Evolutionary conservation across 345 rosid genomes (phyloP), one percentile per base, ranked within the genome.

Genomic region (Durio zibethinus): DNA sequence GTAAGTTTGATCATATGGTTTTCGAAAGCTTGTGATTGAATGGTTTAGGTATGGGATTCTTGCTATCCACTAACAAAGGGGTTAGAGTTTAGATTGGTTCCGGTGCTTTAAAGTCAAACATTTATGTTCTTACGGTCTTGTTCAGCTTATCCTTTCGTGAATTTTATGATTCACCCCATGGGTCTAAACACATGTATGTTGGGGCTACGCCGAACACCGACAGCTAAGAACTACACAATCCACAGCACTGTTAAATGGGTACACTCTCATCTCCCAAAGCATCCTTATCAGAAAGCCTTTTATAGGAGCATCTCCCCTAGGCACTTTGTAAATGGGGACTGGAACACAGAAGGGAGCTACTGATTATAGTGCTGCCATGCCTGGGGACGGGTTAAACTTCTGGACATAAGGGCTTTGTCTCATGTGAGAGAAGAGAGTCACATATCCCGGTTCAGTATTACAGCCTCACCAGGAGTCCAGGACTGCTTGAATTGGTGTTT

Each of bases 331-430:
- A 89, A 91, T 7, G 96, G 96, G 38, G 96, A 91, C 56, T 93
- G 96, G 97, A 91, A 93, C 80, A 93, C 90, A 0, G 97, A 94
- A 77, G 97, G 96, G 61, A 93, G 94, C 83, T 0, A 85, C 91
- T 45, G 96, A 93, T 82, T 68, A 68, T 33, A 80, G 86, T 38
- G 95, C 92, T 12, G 89, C 78, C 14, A 80, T 77, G 92, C 96
- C 4, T 89, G 78, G 94, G 94, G 38, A 87, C 96, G 86, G 64
- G 89, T 93, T 66, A 87, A 91, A 82, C 85, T 93, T 52, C 80
- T 93, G 69, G 97, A 91, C 81, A 85, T 91, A 80, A 89, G 92
- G 50, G 89, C 91, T 2, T 43, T 88, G 48, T 91, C 97, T 56
- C 78, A 90, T 65, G 74, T 93, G 70, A 85, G 97, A 81, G 97